These are phyloP conservation scores for Plasmodium chabaudi DNA, from an alignment of 169 alveolate species.

Conservation along the genomic window DNA sequence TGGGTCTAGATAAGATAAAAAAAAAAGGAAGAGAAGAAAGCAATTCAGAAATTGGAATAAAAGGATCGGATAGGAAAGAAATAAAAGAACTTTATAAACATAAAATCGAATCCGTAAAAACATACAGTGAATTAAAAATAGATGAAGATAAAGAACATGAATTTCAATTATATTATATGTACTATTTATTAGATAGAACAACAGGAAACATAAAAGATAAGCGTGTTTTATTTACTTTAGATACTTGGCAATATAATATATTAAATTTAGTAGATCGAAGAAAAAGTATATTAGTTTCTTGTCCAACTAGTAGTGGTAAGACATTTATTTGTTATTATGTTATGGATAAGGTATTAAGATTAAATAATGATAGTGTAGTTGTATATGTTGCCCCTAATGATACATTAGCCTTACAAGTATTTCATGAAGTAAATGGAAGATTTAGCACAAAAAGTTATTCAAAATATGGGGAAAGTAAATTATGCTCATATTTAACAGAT, in stretches of 20 bases:
- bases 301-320: conserved; percentile 95
- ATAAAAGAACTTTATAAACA: conserved; percentile 31
- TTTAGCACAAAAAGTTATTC: conserved; percentile 90
- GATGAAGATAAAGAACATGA: conserved; percentile 82
- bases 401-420: conserved; percentile 92
- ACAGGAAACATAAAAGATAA: conserved; percentile 89
- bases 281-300: conserved; percentile 88
- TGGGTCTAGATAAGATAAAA: conserved; percentile 5
- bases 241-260: conserved; percentile 92
- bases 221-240: conserved; percentile 92
- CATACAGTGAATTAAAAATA: conserved; percentile 57
- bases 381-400: conserved; percentile 93
- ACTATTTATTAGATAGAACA: conserved; percentile 88
- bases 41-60: conserved; percentile 10
- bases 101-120: conserved; percentile 29
- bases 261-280: conserved; percentile 88
- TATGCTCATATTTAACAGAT: conserved; percentile 79
- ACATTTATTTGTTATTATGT: conserved; percentile 94
- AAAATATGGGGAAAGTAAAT: conserved; percentile 78
- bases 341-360: conserved; percentile 91
- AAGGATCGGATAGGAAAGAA: neutral
- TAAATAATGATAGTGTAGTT: conserved; percentile 90
- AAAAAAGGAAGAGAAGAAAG: conserved; percentile 67
- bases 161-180: conserved; percentile 88
- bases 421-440: conserved; percentile 92